Evolutionary conservation across 768 basidiomycete species (phyloP).

Genomic region (Stropharia rugosoannulata): DNA sequence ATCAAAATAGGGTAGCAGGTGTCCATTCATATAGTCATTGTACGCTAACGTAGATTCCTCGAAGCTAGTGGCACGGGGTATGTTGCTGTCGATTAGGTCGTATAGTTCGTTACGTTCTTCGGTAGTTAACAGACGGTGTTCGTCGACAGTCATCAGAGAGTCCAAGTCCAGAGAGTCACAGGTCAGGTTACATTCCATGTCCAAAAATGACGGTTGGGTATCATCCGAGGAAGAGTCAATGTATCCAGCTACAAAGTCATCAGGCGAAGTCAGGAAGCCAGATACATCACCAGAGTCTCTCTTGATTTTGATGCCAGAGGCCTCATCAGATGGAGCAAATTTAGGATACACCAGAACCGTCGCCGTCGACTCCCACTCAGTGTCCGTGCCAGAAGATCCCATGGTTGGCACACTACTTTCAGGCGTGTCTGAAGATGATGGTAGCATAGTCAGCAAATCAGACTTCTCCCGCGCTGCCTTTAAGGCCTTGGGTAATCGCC

Average conservation of each 20-base stretch:
- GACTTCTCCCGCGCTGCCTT: background rate
- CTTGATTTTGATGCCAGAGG: no score
- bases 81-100: conserved; percentile 44
- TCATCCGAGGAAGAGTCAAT: conserved; percentile 16
- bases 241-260: conserved; percentile 20
- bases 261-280: conserved; percentile 20
- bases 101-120: conserved; percentile 53
- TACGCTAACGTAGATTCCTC: conserved; percentile 55
- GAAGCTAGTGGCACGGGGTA: conserved; percentile 44
- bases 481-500: conserved; percentile 1
- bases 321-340: conserved; percentile 13
- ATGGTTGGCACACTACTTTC: conserved; percentile 9
- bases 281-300: conserved; percentile 15
- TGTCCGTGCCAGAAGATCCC: conserved; percentile 22
- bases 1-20: conserved; percentile 46
- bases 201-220: conserved; percentile 13
- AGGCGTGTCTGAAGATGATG: conserved; percentile 12
- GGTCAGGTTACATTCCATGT: conserved; percentile 11
- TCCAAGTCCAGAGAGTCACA: conserved; percentile 11
- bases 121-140: conserved; percentile 34
- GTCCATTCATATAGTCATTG: conserved; percentile 48
- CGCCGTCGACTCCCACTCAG: conserved; percentile 18
- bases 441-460: conserved; percentile 6
- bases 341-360: conserved; percentile 21
- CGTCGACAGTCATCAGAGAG: conserved; percentile 20